Percentiles rank a stretch among this genome's conserved stretches.
Evolutionary conservation across 1,284 basidiomycete species (phyloP).

Genomic region (Pseudozyma pruni): DNA sequence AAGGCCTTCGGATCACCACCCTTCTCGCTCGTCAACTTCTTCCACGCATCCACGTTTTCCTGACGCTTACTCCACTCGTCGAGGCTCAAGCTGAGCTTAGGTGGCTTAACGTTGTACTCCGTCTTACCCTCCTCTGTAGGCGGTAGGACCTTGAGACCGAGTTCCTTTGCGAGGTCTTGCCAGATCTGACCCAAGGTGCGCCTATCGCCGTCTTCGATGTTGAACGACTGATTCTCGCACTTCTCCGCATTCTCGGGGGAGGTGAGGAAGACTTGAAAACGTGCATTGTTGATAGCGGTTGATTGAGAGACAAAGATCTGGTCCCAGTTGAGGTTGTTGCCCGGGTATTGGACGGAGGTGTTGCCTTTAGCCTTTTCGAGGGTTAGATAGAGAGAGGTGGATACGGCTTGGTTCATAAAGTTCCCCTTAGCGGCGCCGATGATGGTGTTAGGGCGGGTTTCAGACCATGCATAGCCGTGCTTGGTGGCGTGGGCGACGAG

Average conservation of each 20-base stretch:
- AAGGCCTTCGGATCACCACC: constrained; percentile 38
- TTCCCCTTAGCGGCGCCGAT: constrained; percentile 49
- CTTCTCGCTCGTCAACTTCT: constrained; percentile 36
- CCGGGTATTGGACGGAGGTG: constrained; percentile 35
- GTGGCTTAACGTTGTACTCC: constrained; percentile 35
- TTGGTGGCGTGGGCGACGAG: constrained; percentile 37
- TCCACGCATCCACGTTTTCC: constrained; percentile 38
- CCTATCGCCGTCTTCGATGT: constrained; percentile 44
- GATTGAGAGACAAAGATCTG: constrained; percentile 37
- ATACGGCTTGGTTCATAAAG: constrained; percentile 48
- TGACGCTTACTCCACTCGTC: constrained; percentile 35
- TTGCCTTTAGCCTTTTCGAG: constrained; percentile 46
- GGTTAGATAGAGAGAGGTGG: constrained; percentile 35
- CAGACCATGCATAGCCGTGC: constrained; percentile 45
- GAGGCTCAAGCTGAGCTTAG: constrained; percentile 33
- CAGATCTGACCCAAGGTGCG: constrained; percentile 39
- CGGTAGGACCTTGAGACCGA: constrained; percentile 27
- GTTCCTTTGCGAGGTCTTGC: constrained; percentile 37
- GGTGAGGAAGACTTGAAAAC: constrained; percentile 44
- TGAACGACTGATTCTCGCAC: constrained; percentile 46
- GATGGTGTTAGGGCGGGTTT: constrained; percentile 48
- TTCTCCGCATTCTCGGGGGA: constrained; percentile 30
- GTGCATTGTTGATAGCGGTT: constrained; percentile 46
- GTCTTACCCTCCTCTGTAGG: constrained; percentile 19
- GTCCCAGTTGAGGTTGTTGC: constrained; percentile 48